These are phyloP conservation scores for Plasmodium chabaudi DNA, from an alignment of 169 alveolate genomes.

Conservation along the genomic window DNA sequence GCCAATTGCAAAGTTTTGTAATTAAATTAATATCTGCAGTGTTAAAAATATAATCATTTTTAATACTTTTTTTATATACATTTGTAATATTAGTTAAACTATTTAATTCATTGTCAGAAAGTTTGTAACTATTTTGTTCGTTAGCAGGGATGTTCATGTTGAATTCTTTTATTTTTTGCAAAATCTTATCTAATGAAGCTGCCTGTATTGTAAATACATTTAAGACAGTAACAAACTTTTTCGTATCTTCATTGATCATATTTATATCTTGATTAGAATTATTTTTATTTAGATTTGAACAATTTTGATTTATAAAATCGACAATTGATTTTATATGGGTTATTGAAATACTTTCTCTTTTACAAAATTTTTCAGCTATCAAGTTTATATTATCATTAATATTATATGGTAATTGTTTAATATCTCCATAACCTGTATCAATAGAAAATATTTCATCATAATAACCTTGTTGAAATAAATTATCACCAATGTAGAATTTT, in stretches of 20 bases:
- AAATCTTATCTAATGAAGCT: slow-evolving; percentile 65
- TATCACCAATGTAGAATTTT: slow-evolving; percentile 67
- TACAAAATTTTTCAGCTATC: slow-evolving; percentile 73
- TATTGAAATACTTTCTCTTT: slow-evolving; percentile 48
- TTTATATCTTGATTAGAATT: background rate
- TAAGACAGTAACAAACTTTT: slow-evolving; percentile 34
- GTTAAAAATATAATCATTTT: slow-evolving; percentile 31
- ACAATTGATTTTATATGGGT: slow-evolving; percentile 62
- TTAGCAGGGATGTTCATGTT: background rate
- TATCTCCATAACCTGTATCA: slow-evolving; percentile 39
- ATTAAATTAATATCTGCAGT: slow-evolving; percentile 57
- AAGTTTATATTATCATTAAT: slow-evolving; percentile 38
- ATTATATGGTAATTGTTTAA: slow-evolving; percentile 56
- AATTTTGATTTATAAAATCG: slow-evolving; percentile 70
- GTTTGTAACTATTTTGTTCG: slow-evolving; percentile 16
- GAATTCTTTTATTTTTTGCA: slow-evolving; percentile 67
- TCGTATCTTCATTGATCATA: background rate
- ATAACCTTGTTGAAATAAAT: slow-evolving; percentile 50
- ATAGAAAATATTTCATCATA: slow-evolving; percentile 59
- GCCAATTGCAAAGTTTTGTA: slow-evolving; percentile 45
- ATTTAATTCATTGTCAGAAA: slow-evolving; percentile 30
- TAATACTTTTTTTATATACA: slow-evolving; percentile 26
- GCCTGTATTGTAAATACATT: slow-evolving; percentile 47
- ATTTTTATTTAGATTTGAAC: background rate
- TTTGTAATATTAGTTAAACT: slow-evolving; percentile 37